phyloP scores from a whole-genome alignment of 192 early-diverging fungal genomes.

The Chytriomyces sp. region DNA sequence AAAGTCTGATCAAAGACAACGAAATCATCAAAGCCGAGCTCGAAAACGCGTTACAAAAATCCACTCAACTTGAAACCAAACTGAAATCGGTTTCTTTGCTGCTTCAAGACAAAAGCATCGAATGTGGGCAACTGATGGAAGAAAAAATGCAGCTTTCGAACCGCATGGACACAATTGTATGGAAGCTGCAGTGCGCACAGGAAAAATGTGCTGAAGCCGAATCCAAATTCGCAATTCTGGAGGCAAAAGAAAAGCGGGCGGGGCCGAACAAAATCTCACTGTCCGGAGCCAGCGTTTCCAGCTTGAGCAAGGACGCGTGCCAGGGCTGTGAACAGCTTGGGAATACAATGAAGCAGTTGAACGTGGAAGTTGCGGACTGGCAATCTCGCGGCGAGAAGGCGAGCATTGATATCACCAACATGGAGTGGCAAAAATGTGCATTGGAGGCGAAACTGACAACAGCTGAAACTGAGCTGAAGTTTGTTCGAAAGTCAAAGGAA shows the following conservation, averaged over 20 bases:
- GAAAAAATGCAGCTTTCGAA: conserved; percentile 29
- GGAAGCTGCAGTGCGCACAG: conserved; percentile 28
- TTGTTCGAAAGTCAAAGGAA: neutral
- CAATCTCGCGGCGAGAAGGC: conserved; percentile 26
- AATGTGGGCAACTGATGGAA: neutral
- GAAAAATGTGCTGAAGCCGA: conserved; percentile 19
- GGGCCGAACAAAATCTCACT: neutral
- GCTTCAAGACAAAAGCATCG: neutral
- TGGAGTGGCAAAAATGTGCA: conserved; percentile 28
- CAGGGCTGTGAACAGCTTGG: conserved; percentile 15
- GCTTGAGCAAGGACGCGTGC: neutral
- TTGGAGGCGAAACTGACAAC: conserved; percentile 25
- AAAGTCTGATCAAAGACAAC: neutral
- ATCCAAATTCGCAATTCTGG: conserved; percentile 5
- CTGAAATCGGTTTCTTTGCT: neutral
- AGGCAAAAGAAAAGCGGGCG: neutral
- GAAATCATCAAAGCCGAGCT: neutral
- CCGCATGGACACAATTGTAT: conserved; percentile 22
- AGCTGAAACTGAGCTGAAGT: neutral
- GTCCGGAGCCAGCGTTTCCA: neutral
- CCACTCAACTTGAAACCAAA: conserved; percentile 6
- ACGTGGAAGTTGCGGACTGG: conserved; percentile 9
- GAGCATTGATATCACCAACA: conserved; percentile 19
- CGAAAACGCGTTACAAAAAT: neutral
- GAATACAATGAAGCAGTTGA: conserved; percentile 22